Evolutionary conservation across 805 yeast species (phyloP), one percentile per base, ranked within the genome.

Genomic region (Hanseniaspora opuntiae): DNA sequence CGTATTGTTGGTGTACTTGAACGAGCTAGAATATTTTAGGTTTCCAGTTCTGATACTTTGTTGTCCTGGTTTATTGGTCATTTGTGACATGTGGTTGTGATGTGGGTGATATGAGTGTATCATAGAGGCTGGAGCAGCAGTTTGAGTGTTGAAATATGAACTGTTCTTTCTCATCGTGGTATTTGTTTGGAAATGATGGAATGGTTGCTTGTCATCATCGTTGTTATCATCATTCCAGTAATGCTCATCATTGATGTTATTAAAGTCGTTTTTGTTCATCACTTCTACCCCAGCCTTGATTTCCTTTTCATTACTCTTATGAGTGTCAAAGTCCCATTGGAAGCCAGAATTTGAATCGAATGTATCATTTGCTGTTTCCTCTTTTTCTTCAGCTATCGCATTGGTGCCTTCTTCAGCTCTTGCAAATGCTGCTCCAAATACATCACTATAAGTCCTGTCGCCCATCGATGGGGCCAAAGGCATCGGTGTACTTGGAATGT

Each of bases 321-420:
- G 68, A 0, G 93, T 84, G 65, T 87, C 95, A 62, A 87, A 87
- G 67, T 87, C 96, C 96, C 96, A 87, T 63, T 83, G 82, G 22
- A 84, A 79, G 55, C 74, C 79, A 20, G 68, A 63, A 22, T 65
- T 65, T 45, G 66, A 66, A 25, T 57, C 64, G 36, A 58, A 60
- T 30, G 25, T 49, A 25, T 56, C 55, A 16, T 44, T 46, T 5
- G 58, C 61, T 10, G 52, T 25, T 5, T 37, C 28, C 3, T 14
- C 28, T 17, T 10, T 19, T 17, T 48, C 40, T 1, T 39, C 45
- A 17, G 50, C 40, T n/a, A 41, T 40, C n/a, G 53, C 56, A 17
- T 47, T 55, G 19, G 35, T 44, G 1, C 47, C 22, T n/a, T 40
- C 49, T 14, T 51, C 54, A 20, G 14, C 45, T 42, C 36, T 28